Conservation (phyloP, 108 stramenopile species). For the Pseudonitzschia delicatissima region DNA sequence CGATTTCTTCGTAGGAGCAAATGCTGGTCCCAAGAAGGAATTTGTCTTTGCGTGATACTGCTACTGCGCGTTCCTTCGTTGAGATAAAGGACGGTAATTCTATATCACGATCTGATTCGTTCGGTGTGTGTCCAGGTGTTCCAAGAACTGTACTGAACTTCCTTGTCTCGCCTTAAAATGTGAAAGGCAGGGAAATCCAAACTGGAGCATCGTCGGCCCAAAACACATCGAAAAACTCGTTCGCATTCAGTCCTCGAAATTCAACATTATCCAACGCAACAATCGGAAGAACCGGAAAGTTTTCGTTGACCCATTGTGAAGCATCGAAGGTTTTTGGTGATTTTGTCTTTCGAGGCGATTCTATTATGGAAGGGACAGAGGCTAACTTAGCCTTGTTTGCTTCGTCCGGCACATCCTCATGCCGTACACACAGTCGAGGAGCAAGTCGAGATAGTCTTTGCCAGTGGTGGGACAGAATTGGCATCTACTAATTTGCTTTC, state of each 20-base stretch:
- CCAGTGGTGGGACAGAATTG: slow-evolving; percentile 12
- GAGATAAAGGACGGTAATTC: not conserved
- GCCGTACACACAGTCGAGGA: not conserved
- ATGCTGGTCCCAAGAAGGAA: slow-evolving; percentile 68
- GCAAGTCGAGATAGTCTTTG: not conserved
- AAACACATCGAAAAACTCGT: slow-evolving; percentile 76
- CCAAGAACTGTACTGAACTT: slow-evolving; percentile 71
- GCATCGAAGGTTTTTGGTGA: not conserved
- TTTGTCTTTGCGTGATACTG: slow-evolving; percentile 74
- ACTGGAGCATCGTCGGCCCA: slow-evolving; percentile 77
- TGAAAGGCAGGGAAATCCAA: slow-evolving; percentile 77
- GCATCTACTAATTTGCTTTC: not conserved
- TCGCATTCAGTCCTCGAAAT: slow-evolving; percentile 56
- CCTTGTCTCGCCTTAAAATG: slow-evolving; percentile 58
- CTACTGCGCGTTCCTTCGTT: slow-evolving; percentile 42
- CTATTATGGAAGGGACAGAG: not conserved
- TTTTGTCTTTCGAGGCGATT: not conserved
- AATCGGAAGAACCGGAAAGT: slow-evolving; percentile 47
- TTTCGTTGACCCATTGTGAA: slow-evolving; percentile 20
- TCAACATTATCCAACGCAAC: slow-evolving; percentile 41
- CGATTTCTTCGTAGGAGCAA: slow-evolving; percentile 65
- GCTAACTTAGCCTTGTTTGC: not conserved
- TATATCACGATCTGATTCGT: not conserved
- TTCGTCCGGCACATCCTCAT: not conserved
- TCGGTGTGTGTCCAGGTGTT: not conserved